Conservation (phyloP, 2,329 filamentous ascomycete genomes). For the Xylariaceae sp. region DNA sequence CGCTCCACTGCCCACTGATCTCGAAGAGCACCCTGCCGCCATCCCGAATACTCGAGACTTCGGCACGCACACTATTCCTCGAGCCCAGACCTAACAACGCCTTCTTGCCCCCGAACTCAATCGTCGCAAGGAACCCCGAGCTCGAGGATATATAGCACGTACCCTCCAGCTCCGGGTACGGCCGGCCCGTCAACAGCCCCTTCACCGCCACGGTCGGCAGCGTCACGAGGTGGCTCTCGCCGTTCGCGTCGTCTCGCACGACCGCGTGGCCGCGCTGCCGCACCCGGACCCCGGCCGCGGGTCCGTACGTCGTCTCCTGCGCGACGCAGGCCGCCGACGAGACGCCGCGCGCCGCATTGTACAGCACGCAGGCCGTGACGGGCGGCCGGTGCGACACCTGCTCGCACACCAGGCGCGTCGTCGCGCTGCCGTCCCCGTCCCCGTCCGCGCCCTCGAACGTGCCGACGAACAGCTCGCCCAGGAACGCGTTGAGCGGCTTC, state of each 20-base stretch:
- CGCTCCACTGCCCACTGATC: conserved; percentile 33
- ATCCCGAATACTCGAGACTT: conserved; percentile 21
- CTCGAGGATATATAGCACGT: conserved; percentile 33
- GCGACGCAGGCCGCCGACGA: conserved; percentile 32
- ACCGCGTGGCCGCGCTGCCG: conserved; percentile 31
- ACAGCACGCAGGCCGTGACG: conserved; percentile 32
- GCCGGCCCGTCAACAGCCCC: conserved; percentile 24
- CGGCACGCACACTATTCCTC: conserved; percentile 31
- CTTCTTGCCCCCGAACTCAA: conserved; percentile 28
- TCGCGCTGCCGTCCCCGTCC: conserved; percentile 28
- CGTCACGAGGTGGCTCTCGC: conserved; percentile 33
- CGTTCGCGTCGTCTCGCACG: conserved; percentile 39
- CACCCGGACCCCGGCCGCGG: conserved; percentile 26
- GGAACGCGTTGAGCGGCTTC: conserved; percentile 54
- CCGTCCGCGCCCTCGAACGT: conserved; percentile 33
- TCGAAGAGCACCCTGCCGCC: conserved; percentile 31
- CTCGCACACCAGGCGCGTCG: conserved; percentile 30
- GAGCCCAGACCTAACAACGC: conserved; percentile 12
- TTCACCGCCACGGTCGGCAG: conserved; percentile 31
- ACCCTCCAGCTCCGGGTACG: conserved; percentile 33
- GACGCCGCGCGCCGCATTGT: conserved; percentile 30
- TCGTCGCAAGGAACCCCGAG: conserved; percentile 31
- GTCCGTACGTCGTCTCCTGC: conserved; percentile 30
- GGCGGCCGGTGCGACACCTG: conserved; percentile 38
- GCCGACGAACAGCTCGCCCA: conserved; percentile 51